Base-by-base conservation (phyloP, 176 grass and related monocot genomes). In the Zea luxurians region DNA sequence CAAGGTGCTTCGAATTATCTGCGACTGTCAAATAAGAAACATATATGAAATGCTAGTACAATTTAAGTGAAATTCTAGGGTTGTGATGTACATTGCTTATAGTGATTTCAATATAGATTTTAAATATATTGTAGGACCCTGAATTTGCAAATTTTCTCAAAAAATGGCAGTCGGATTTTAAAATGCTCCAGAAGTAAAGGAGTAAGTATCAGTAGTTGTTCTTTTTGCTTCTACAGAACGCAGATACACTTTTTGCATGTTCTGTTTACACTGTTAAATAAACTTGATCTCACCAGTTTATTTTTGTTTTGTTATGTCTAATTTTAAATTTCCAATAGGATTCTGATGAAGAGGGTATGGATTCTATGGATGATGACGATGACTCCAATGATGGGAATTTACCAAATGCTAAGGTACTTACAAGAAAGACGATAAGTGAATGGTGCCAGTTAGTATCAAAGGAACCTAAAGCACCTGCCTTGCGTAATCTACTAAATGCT, bases 401-500 rank as follows among this genome's bases (percentile, higher is more conserved):
- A 42, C 77, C 64, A 53, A 72, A 52, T 68, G 60, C 79, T 80
- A 93, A 88, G 52, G 70, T 90, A 63, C 89, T 98, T 77, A 90
- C 87, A 81, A 82, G 83, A 63, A 88, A 85, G 42, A 98, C 96
- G 67, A 78, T 92, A 86, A 91, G 76, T 85, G 82, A 94, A 78
- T 98, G 96, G 96, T 90, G 89, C 76, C 91, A 89, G 83, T 62
- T 92, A 86, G 92, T 89, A 82, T 84, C 84, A 77, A 83, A 98
- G 76, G 76, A 98, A 58, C 92, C 92, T 71, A 88, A 85, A 66
- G 52, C 72, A 67, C 77, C 89, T 64, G 80, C 70, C 47, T 47
- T 98, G 60, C 37, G 27, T 65, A 94, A 85, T 61, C 68, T 98
- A 43, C 74, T 98, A 72, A 94, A 94, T 86, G 90, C 79, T 72